Percentiles rank a stretch among this genome's conserved stretches.
phyloP scores from a whole-genome alignment of 805 yeast genomes.

The Candida endomychidarum region DNA sequence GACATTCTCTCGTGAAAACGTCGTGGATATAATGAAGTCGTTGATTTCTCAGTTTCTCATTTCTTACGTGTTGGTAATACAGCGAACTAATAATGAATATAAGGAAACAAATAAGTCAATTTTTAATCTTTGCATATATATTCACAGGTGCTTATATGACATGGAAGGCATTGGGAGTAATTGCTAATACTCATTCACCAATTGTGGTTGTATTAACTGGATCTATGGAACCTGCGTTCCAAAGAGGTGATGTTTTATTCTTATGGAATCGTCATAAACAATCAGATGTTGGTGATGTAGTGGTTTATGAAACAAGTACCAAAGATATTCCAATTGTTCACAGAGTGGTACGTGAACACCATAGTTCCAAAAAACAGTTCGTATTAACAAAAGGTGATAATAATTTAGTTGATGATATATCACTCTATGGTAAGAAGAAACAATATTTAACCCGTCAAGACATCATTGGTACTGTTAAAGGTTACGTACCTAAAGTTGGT shows the following conservation, averaged over 20 bases:
- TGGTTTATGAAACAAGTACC: constrained; percentile 81
- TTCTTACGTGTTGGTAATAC: background rate
- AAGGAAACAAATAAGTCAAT: constrained; percentile 61
- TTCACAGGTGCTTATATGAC: constrained; percentile 87
- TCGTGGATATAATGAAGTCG: background rate
- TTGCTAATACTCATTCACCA: constrained; percentile 85
- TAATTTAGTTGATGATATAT: constrained; percentile 87
- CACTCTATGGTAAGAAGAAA: constrained; percentile 75
- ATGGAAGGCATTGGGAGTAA: constrained; percentile 79
- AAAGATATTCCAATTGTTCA: constrained; percentile 95
- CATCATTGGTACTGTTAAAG: constrained; percentile 89
- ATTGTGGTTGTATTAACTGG: constrained; percentile 96
- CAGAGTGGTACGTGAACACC: constrained; percentile 87
- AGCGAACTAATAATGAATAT: constrained; percentile 45
- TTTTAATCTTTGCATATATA: constrained; percentile 72
- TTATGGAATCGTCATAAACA: constrained; percentile 79
- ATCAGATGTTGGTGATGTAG: constrained; percentile 85
- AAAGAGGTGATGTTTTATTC: constrained; percentile 91
- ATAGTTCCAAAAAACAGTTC: constrained; percentile 55
- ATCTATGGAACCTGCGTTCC: constrained; percentile 99
- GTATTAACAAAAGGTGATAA: constrained; percentile 95
- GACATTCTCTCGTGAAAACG: background rate
- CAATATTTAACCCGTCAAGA: constrained; percentile 78
- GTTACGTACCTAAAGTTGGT: constrained; percentile 85
- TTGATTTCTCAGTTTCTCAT: background rate